Evolutionary conservation across 257 asterid species (phyloP), one percentile per base, ranked within the genome.

Genomic region (Rubia yunnanensis): DNA sequence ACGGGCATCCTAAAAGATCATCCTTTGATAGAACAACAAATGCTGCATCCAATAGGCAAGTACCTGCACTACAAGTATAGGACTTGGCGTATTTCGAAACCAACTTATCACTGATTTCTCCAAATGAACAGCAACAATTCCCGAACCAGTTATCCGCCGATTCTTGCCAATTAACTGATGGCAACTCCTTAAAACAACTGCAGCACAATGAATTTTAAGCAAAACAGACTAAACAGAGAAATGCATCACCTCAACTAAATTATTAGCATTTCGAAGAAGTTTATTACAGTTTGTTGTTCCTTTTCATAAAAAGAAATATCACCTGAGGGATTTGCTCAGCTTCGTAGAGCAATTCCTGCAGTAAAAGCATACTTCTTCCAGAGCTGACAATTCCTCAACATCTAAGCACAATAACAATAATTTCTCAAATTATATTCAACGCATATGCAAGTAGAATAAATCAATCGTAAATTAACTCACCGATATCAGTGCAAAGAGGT

Each of bases 131-230:
- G 79, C 99, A 92, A 64, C 99, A 92, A 72, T 84, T 75, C 70
- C 99, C 99, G 79, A 92, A 92, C 99, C 99, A 92, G 77, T 88
- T 92, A 74, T 89, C 99, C 58, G 99, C 96, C n/a, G 67, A 80
- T 38, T 92, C 99, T 77, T 82, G 83, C 97, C 99, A 92, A 77
- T 89, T 80, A 60, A 81, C 85, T n/a, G 97, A 92, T 66, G 94
- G 95, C 92, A 89, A 81, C 80, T 89, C 97, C 79, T 78, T 77
- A 71, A 92, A 84, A 60, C 63, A 77, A 67, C 95, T 86, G 84
- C 54, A 71, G 48, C 53, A 71, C 11, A 53, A 34, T 35, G 67
- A 56, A 23, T 31, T 4, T 48, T 39, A 46, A 65, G 54, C 4
- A 7, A 31, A 48, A 69, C 7, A 69, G 14, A 44, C 10, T 3